Evolutionary conservation across 257 asterid genomes (phyloP).

Genomic region (Striga asiatica): DNA sequence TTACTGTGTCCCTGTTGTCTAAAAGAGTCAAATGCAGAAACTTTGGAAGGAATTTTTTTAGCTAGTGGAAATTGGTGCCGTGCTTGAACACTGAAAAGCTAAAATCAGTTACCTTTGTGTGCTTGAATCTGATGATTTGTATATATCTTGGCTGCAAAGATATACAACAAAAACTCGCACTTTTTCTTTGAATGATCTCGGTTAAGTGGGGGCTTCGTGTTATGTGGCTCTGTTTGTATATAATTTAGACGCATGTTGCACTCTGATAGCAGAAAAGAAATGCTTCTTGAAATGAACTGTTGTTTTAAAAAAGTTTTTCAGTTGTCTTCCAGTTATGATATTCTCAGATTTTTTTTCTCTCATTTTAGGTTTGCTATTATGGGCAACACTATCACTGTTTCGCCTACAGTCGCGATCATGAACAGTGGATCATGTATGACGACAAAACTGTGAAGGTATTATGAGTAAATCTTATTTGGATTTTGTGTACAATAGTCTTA

Average conservation of each 20-base stretch:
- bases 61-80: not conserved
- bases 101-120: no score
- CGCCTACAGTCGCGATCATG: conserved; percentile 64
- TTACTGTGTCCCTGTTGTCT: not conserved
- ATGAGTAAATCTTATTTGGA: not conserved
- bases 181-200: no score
- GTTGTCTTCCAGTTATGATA: not conserved
- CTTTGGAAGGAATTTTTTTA: no score
- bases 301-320: not conserved
- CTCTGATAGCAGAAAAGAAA: not conserved
- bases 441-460: conserved; percentile 88
- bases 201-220: no score
- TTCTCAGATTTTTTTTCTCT: not conserved
- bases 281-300: not conserved
- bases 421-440: conserved; percentile 85
- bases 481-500: not conserved
- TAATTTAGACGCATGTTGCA: not conserved
- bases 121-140: not conserved
- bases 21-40: not conserved
- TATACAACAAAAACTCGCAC: not conserved
- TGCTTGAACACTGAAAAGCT: conserved; percentile 4
- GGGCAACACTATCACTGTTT: conserved; percentile 98
- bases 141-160: conserved; percentile 3
- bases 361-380: conserved; percentile 46
- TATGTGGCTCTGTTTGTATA: not conserved